Evolutionary conservation across 305 asterid genomes (phyloP).

Genomic region (Ilex paraguariensis): DNA sequence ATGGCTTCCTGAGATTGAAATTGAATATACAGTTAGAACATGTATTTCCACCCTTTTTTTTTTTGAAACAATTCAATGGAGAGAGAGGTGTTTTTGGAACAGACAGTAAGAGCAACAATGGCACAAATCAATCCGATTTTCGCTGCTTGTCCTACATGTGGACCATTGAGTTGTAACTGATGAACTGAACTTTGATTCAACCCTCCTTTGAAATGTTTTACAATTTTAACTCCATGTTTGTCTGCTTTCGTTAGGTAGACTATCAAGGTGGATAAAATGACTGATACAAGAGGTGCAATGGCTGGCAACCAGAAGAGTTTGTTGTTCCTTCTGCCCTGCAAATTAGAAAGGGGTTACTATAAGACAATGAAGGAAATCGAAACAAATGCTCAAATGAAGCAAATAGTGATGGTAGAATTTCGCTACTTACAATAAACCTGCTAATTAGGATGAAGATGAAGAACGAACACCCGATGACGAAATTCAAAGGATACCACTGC

Average conservation of each 20-base stretch:
- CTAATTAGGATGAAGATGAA: constrained; percentile 14
- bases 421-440: constrained; percentile 13
- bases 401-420: background rate
- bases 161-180: constrained; percentile 9
- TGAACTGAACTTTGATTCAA: constrained; percentile 12
- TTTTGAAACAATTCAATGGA: no score
- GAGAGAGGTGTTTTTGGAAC: background rate
- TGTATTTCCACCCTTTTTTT: no score
- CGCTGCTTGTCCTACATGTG: constrained; percentile 10
- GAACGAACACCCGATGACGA: constrained; percentile 17
- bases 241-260: constrained; percentile 18
- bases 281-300: constrained; percentile 19
- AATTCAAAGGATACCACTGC: constrained; percentile 13
- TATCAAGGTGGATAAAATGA: constrained; percentile 10
- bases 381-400: background rate
- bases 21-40: no score
- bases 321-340: constrained; percentile 17
- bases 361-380: background rate
- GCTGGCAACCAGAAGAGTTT: constrained; percentile 25
- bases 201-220: constrained; percentile 19
- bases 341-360: background rate
- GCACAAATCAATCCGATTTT: constrained; percentile 19
- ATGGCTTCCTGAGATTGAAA: constrained; percentile 17
- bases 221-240: constrained; percentile 19
- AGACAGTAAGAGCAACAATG: constrained; percentile 19